Base-by-base conservation (phyloP, 2,329 filamentous ascomycete genomes). In the Nigrospora oryzae region DNA sequence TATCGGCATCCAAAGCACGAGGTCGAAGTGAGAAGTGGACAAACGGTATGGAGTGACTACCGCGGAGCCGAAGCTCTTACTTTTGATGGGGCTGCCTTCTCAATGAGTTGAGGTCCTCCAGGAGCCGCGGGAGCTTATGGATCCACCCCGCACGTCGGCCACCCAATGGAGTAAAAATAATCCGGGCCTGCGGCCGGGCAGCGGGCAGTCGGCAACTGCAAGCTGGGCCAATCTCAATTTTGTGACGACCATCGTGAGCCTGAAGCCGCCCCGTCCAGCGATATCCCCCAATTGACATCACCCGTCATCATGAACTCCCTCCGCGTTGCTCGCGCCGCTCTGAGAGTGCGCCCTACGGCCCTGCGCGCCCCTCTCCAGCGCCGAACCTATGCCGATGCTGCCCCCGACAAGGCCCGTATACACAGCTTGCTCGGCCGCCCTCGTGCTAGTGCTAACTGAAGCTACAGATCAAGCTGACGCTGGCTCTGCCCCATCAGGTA, bases 401-500 rank as follows among this genome's bases (percentile, higher is more conserved):
- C 89, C 60, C 74, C 83, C 63, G 87, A 91, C 79, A 91, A 91
- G 83, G 81, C 71, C 68, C 65, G 75, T 61, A 45, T 49, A 16
- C 23, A 42, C 36, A 42, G 42, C 42, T 48, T 36, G 35, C 38
- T 23, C 39, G 41, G n/a, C 30, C 34, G 28, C 17, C 30, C 17
- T 11, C 12, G 5, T 13, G 54, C 53, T 49, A 52, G 46, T 52
- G 50, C 62, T 65, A 56, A 65, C 56, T 38, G 49, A 43, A 50
- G 30, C 36, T 48, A 51, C 58, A 84, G 81, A 95, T 98, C 80
- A 94, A 95, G 84, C 84, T 98, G 75, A 95, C 89, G 78, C 79
- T 98, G 75, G 83, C 87, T 68, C 86, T 98, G 61, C 93, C 93
- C 74, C 91, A 97, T 75, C 87, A 96, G 89, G 93, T 97, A 89